phyloP scores from a whole-genome alignment of 2,329 filamentous ascomycete genomes.

The Colletotrichum neosansevieriae region DNA sequence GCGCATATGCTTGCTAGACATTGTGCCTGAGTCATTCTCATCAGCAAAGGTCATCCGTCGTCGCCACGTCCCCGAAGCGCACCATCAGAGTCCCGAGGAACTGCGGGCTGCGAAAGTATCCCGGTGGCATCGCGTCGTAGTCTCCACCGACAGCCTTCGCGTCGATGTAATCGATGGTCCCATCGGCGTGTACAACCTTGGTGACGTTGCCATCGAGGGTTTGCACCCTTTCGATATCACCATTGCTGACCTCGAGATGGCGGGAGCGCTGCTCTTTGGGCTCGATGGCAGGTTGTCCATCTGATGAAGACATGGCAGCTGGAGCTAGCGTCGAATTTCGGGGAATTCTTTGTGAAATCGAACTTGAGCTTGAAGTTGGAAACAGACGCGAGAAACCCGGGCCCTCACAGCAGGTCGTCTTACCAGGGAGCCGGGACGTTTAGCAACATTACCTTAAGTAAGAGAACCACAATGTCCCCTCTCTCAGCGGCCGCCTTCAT shows the following conservation, averaged over 20 bases:
- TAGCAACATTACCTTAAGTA: background rate
- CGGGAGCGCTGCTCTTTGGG: no score
- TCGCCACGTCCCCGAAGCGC: conserved; percentile 26
- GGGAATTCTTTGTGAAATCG: no score
- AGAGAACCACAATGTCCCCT: background rate
- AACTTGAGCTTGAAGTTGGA: no score
- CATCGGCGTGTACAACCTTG: conserved; percentile 53
- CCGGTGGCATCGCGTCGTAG: conserved; percentile 53
- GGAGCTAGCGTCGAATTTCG: no score
- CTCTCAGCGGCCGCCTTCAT: conserved; percentile 9
- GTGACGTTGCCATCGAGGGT: conserved; percentile 44
- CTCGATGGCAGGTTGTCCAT: no score
- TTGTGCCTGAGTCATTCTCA: conserved; percentile 43
- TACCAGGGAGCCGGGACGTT: background rate
- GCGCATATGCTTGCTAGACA: conserved; percentile 50
- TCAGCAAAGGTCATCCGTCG: background rate
- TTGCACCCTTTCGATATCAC: conserved; percentile 44
- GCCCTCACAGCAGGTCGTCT: background rate
- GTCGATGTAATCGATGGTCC: conserved; percentile 56
- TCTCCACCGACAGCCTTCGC: conserved; percentile 57
- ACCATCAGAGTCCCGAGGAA: conserved; percentile 56
- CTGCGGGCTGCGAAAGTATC: conserved; percentile 54
- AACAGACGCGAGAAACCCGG: background rate
- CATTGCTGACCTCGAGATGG: conserved; percentile 45
- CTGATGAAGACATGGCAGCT: no score